Evolutionary conservation across 129 eudicot genomes (phyloP).

Genomic region (Chrysanthemum lavandulifolium): DNA sequence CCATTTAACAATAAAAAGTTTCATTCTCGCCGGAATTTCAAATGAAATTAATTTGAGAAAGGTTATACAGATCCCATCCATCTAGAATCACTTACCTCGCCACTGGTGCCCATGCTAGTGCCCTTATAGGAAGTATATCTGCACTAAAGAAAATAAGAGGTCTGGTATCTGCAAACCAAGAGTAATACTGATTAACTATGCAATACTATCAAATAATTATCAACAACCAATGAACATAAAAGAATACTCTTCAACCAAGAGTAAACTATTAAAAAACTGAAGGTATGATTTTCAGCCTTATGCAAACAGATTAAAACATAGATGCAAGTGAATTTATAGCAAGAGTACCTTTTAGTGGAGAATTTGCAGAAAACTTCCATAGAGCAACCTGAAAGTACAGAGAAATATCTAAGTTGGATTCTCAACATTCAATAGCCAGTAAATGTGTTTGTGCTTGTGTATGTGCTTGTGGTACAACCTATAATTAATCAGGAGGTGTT

Average conservation of each 20-base stretch:
- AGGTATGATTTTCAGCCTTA: background rate
- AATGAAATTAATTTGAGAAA: too few species aligned
- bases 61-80: background rate
- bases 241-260: background rate
- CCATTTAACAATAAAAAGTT: too few species aligned
- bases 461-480: too few species aligned
- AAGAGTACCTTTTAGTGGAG: conserved; percentile 56
- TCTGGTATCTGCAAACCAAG: conserved; percentile 66
- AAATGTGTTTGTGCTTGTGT: too few species aligned
- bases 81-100: conserved; percentile 51
- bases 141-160: conserved; percentile 91
- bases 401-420: background rate
- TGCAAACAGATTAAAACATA: background rate
- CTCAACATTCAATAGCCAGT: too few species aligned
- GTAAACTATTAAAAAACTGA: background rate
- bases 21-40: too few species aligned
- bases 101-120: conserved; percentile 87
- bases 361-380: conserved; percentile 72
- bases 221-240: conserved; percentile 14
- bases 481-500: too few species aligned
- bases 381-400: conserved; percentile 72
- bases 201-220: background rate
- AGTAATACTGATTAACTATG: background rate
- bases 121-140: conserved; percentile 84
- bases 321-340: conserved; percentile 7